Evolutionary conservation across 441 rosid species (phyloP), one percentile per base, ranked within the genome.

Genomic region (Macaranga tanarius): DNA sequence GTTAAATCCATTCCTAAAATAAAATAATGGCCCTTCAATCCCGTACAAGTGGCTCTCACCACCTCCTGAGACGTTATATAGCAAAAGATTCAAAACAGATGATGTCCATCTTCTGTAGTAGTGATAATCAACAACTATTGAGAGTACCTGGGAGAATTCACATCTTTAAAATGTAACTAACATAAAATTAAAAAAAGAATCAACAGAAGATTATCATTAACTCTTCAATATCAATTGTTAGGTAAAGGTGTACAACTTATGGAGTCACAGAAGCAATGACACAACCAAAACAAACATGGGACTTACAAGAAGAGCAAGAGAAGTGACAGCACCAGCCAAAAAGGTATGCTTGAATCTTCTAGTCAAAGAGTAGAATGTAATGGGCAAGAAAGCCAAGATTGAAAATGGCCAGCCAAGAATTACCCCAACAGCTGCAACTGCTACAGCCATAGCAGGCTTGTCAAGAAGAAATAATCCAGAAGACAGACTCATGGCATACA

Each of bases 11-110:
- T 95, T 95, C 86, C 90, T 85, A 73, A 91, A 75, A 79, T 92
- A 92, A 79, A 85, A 92, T 6, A 81, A 75, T 23, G 82, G 74
- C 47, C 91, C 98, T 81, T 95, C 99, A 73, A 83, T 84, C 73
- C 99, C 98, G 79, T 92, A 95, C 71, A 92, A 85, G 79, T 92
- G 97, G 85, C 99, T 92, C 84, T 92, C 97, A 71, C 99, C 99
- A 73, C 99, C 99, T 69, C 98, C 98, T 28, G 83, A 50, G 79
- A 95, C 95, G 85, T 95, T 95, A 83, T 92, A 95, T 23, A 86
- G 34, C 86, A 91, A 76, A 77, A 92, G 92, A 80, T 95, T 92
- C 73, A 90, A 69, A 80, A 91, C 83, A 44, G 98, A 95, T 17
- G 98, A 92, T 63, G 95, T 90, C 99, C 97, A 90, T 65, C 85